These are phyloP conservation scores for Toxoplasma gondii DNA, from an alignment of 169 alveolate species.

Conservation along the genomic window DNA sequence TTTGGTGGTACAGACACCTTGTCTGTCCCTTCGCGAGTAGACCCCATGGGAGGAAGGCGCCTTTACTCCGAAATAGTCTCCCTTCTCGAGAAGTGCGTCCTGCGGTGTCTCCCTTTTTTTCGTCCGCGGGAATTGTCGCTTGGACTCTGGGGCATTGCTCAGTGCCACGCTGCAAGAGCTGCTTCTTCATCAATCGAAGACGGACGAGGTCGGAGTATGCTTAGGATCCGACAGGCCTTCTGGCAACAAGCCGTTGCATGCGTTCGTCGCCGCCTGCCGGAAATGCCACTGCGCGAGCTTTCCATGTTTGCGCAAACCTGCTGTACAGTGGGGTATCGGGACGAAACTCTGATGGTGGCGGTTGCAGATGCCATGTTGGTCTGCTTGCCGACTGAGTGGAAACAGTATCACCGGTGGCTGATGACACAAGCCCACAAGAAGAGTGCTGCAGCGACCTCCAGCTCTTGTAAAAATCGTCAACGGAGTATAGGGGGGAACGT, in stretches of 20 bases:
- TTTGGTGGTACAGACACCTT: neutral
- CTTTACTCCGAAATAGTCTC: neutral
- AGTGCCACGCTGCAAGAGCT: neutral
- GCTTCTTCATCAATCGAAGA: neutral
- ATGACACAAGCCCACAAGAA: neutral
- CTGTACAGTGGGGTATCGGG: constrained; percentile 8
- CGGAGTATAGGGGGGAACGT: neutral
- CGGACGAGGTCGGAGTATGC: neutral
- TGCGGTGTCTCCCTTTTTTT: neutral
- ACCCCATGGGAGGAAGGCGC: neutral
- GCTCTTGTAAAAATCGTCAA: neutral
- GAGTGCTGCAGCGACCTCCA: neutral
- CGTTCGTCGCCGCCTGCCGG: neutral
- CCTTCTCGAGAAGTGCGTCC: neutral
- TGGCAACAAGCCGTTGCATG: neutral
- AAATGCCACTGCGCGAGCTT: constrained; percentile 8
- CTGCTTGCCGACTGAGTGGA: neutral
- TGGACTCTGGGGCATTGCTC: constrained; percentile 13
- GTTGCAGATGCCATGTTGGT: neutral
- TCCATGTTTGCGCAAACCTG: constrained; percentile 2
- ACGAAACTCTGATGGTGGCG: neutral
- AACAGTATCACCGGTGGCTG: neutral
- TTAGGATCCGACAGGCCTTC: neutral
- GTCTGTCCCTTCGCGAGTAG: neutral
- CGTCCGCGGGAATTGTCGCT: neutral